Evolutionary conservation across 2,329 filamentous ascomycete genomes (phyloP), one percentile per base, ranked within the genome.

Genomic region (Lithohypha guttulata): DNA sequence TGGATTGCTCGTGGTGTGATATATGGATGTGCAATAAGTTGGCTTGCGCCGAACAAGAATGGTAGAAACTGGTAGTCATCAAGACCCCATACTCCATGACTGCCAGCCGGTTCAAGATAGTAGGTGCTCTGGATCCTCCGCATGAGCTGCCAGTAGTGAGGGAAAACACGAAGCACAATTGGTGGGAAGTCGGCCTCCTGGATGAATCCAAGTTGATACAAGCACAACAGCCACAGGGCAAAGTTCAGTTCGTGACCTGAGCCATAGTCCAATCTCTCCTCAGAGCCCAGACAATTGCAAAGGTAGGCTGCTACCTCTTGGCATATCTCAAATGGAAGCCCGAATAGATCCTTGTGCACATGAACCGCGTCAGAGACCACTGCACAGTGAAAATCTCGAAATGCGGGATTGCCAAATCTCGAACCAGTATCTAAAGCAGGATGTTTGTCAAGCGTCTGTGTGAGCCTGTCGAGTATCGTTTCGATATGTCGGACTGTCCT

Each of bases 211-310:
- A 95, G 70, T 55, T 89, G 82, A 58, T 91, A 84, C 1, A 98
- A 77, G 55, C 85, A 94, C n/a, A 98, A 73, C 23, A 96, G 73
- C 87, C 89, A 98, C 56, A 94, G 81, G 59, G 89, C 71, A 63
- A 98, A 96, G 66, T 98, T 96, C 46, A 98, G 73, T 64, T 98
- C 91, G 60, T 98, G 91, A 2, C 91, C 91, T 1, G 86, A 95
- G 35, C 91, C 91, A 59, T 98, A 98, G 64, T 98, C 91, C 54
- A 98, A 91, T 27, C 89, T 76, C 36, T 75, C 74, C 30, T 79
- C 74, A 56, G 93, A 94, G 31, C 91, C 91, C 49, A 96, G 87
- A 0, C 83, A 80, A 54, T 93, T 75, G 47, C 73, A 64, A 22
- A 98, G 70, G 61, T 98, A 98, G 20, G 79, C 76, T 1, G 80